Conservation (phyloP, 805 yeast genomes). For the Metschnikowia arizonensis region DNA sequence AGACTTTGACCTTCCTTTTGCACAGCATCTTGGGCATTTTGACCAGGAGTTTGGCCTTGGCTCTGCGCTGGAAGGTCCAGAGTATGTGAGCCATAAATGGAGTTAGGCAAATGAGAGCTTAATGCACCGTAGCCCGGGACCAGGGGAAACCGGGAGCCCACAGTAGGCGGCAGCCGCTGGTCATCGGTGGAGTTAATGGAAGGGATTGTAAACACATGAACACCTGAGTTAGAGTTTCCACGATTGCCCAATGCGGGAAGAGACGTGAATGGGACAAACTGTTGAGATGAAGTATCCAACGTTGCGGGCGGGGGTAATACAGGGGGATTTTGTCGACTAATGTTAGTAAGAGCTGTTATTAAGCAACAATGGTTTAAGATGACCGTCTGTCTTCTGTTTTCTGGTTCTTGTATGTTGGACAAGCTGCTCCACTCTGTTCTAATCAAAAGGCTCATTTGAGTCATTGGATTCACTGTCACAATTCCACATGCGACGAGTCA, state of each 20-base stretch:
- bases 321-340: constrained; percentile 57
- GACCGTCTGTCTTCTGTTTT: no score
- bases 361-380: no score
- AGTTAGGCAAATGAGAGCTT: constrained; percentile 18
- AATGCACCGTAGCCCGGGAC: constrained; percentile 18
- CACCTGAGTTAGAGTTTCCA: constrained; percentile 30
- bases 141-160: constrained; percentile 13
- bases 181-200: constrained; percentile 40
- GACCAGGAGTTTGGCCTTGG: constrained; percentile 9
- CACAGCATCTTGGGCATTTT: not conserved
- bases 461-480: no score
- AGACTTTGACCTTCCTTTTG: constrained; percentile 19
- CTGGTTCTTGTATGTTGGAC: no score
- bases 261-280: constrained; percentile 47
- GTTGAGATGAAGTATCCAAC: constrained; percentile 47
- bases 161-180: constrained; percentile 14
- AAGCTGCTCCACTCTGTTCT: no score
- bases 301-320: constrained; percentile 59
- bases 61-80: constrained; percentile 8
- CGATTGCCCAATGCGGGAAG: constrained; percentile 47
- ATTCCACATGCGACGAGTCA: no score
- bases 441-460: no score
- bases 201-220: constrained; percentile 48
- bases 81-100: constrained; percentile 12
- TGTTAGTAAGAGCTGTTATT: constrained; percentile 29